Evolutionary conservation across 208 protist species (phyloP).

Genomic region (Leishmania gerbilli): DNA sequence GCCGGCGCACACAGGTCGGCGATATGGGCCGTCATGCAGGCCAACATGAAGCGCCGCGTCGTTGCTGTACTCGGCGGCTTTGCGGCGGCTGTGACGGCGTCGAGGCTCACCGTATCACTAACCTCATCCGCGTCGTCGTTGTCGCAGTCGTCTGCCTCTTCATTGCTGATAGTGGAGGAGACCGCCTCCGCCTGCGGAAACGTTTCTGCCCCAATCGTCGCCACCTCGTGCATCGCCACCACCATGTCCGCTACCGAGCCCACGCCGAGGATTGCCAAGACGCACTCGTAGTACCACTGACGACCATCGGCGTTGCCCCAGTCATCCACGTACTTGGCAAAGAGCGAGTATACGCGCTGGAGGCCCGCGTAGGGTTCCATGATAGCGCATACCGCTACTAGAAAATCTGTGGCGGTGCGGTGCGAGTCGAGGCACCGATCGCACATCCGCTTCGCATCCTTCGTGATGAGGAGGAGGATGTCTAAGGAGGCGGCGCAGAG

Average conservation of each 20-base stretch:
- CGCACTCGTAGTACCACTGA: slow-evolving; percentile 54
- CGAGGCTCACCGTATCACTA: slow-evolving; percentile 27
- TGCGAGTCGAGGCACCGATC: slow-evolving; percentile 48
- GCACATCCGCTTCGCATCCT: slow-evolving; percentile 55
- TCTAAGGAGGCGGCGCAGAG: slow-evolving; percentile 61
- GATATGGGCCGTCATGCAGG: slow-evolving; percentile 78
- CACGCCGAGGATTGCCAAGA: slow-evolving; percentile 41
- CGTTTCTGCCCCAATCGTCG: not conserved
- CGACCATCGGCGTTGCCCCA: slow-evolving; percentile 25
- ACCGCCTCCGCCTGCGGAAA: not conserved
- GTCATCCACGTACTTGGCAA: slow-evolving; percentile 10
- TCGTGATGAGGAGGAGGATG: slow-evolving; percentile 71
- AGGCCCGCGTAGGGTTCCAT: slow-evolving; percentile 62
- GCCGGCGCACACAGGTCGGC: slow-evolving; percentile 73
- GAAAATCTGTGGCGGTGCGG: slow-evolving; percentile 61
- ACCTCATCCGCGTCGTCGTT: slow-evolving; percentile 21
- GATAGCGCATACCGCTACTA: slow-evolving; percentile 68
- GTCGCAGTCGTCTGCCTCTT: slow-evolving; percentile 4
- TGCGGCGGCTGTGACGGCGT: not conserved
- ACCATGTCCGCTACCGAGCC: slow-evolving; percentile 49
- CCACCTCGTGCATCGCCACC: slow-evolving; percentile 28
- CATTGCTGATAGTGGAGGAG: not conserved
- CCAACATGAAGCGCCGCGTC: slow-evolving; percentile 46
- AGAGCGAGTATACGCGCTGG: slow-evolving; percentile 33
- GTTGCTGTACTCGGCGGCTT: not conserved